Base-by-base conservation (phyloP, 108 stramenopile species). In the Aurantiochytrium sp. region DNA sequence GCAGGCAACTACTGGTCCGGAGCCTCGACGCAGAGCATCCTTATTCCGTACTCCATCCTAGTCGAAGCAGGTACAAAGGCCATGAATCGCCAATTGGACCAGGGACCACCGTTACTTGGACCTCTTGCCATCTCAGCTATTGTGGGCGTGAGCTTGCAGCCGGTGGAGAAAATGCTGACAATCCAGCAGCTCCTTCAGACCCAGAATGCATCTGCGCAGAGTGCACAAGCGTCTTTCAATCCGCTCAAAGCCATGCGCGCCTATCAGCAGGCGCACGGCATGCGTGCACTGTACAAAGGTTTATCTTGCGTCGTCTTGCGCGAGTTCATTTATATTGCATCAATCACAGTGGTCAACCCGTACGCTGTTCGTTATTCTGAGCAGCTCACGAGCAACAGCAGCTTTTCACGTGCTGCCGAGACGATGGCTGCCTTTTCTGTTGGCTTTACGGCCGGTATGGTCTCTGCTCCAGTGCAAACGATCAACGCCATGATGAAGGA, bases 401-500 rank as follows among this genome's bases (percentile, higher is more conserved):
- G 4, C 6, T 83, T 53, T 35, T 19, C 19, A 23, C 76, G 51
- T 45, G n/a, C 45, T 6, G 76, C 76, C 8, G 76, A 83, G 51
- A 45, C 76, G n/a, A 12, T 53, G 18, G 76, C 49, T 47, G 76
- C 76, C n/a, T 83, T 83, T 23, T 83, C 49, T 6, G 76, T 83
- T 12, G 76, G 76, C 45, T 83, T 83, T 23, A 25, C 76, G 6
- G 76, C 76, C n/a, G 76, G 76, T 12, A 47, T 83, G 45, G 45
- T 83, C n/a, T 83, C 76, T 6, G 76, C 76, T 12, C 76, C 76
- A 12, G 45, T 83, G 19, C 76, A 83, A 45, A 83, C 76, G 45
- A 4, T 83, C 18, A 83, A 83, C 76, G 76, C 76, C 4, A 83
- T 83, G 76, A 83, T 83, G 76, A 83, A 83, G 76, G 76, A 83